These are phyloP conservation scores for Eucalyptus globulus DNA, from an alignment of 345 rosid genomes.

Conservation along the genomic window DNA sequence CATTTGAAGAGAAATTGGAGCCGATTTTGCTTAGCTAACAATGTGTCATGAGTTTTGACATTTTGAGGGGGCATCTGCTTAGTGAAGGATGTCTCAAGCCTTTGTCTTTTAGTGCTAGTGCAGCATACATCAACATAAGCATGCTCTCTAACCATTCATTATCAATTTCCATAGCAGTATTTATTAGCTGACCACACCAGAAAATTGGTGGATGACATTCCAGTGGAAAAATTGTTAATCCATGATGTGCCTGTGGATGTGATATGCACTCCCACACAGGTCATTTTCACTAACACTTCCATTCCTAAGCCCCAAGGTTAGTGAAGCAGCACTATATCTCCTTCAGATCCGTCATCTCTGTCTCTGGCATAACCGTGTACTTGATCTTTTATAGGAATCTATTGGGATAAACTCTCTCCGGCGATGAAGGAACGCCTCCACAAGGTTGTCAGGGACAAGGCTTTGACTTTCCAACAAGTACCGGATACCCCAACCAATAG, in stretches of 20 bases:
- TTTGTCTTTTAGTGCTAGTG: not conserved
- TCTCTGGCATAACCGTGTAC: not conserved
- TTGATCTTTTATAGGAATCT: conserved; percentile 30
- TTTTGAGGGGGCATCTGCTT: not conserved
- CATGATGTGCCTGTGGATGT: conserved; percentile 93
- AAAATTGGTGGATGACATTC: conserved; percentile 51
- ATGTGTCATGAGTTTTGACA: not conserved
- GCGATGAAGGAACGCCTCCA: too few species aligned
- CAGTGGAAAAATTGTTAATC: conserved; percentile 56
- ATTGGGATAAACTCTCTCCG: conserved; percentile 79
- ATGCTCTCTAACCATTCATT: not conserved
- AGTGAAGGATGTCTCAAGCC: not conserved
- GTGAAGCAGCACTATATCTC: not conserved
- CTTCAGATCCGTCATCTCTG: not conserved
- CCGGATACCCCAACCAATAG: too few species aligned
- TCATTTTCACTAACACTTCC: conserved; percentile 46
- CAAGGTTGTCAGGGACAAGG: too few species aligned
- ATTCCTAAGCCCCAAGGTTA: conserved; percentile 82
- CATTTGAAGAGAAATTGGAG: not conserved
- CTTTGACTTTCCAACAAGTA: too few species aligned
- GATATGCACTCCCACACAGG: conserved; percentile 74
- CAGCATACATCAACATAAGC: not conserved
- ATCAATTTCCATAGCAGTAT: not conserved
- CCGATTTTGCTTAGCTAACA: not conserved
- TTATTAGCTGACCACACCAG: not conserved